These are phyloP conservation scores for Paramecium caudatum DNA, from an alignment of 73 alveolate genomes.

Conservation along the genomic window DNA sequence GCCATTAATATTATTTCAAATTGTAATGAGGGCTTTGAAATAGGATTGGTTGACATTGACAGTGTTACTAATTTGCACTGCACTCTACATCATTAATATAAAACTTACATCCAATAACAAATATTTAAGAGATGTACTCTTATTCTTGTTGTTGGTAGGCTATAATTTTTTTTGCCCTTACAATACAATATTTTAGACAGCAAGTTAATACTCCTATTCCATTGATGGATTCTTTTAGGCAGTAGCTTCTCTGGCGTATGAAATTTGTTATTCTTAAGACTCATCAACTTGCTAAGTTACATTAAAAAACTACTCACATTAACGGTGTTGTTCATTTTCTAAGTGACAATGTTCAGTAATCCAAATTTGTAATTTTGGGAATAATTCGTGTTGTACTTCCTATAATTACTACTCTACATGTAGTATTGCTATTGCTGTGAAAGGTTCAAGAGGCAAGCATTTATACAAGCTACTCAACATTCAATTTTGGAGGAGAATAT, in stretches of 20 bases:
- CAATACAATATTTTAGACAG: slow-evolving; percentile 3
- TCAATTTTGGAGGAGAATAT: not conserved
- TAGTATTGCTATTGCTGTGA: slow-evolving; percentile 31
- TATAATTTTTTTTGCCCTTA: slow-evolving; percentile 39
- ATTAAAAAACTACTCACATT: not conserved
- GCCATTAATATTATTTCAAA: slow-evolving; percentile 1
- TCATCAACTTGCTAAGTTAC: not conserved
- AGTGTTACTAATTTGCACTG: slow-evolving; percentile 11
- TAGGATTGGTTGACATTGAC: not conserved
- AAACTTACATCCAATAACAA: not conserved
- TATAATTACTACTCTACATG: not conserved
- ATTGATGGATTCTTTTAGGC: slow-evolving; percentile 30
- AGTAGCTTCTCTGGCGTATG: slow-evolving; percentile 29
- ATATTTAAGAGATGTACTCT: slow-evolving; percentile 2
- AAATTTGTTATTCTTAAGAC: not conserved
- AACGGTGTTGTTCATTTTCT: not conserved
- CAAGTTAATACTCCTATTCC: slow-evolving; percentile 8
- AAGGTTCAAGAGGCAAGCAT: not conserved
- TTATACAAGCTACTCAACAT: not conserved
- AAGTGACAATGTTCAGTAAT: slow-evolving; percentile 2
- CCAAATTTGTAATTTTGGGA: slow-evolving; percentile 31
- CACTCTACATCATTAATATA: not conserved
- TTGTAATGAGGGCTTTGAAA: not conserved
- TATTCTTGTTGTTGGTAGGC: not conserved
- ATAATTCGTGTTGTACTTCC: not conserved